A percentile compares a stretch with the other conserved stretches of the same genome.
Conservation (phyloP, 228 moss, liverwort and hornwort genomes). For the Sphagnum magellanicum region DNA sequence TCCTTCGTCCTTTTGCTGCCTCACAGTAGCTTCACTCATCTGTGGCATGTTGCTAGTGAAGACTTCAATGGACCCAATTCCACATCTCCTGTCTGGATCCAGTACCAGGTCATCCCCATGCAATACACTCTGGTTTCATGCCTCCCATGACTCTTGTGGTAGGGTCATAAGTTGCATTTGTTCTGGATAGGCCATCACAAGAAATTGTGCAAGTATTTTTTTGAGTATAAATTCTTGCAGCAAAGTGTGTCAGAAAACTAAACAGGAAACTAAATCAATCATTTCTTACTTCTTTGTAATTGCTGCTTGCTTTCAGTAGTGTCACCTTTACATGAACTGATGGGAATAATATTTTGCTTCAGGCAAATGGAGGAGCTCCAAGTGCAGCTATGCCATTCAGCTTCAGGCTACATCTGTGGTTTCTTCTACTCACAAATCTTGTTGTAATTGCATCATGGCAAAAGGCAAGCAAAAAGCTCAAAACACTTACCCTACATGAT, state of each 20-base stretch:
- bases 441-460: constrained; percentile 30
- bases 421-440: constrained; percentile 27
- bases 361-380: constrained; percentile 36
- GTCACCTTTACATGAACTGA: not conserved
- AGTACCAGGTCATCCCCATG: constrained; percentile 21
- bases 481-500: not conserved
- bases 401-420: constrained; percentile 28
- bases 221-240: not conserved
- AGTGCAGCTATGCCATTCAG: constrained; percentile 34
- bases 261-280: not conserved
- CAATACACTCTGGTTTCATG: not conserved
- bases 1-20: constrained; percentile 42
- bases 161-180: not conserved
- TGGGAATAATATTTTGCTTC: not conserved
- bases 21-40: constrained; percentile 39
- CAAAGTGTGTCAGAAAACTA: not conserved
- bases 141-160: not conserved
- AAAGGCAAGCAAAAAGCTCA: constrained; percentile 15
- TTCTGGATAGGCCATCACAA: not conserved
- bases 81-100: constrained; percentile 32
- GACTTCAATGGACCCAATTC: constrained; percentile 33
- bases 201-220: not conserved
- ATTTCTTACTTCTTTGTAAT: no score
- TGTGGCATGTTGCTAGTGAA: constrained; percentile 60
- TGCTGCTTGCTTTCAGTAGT: no score